These are phyloP conservation scores for Zygoascus meyerae DNA, from an alignment of 1,139 yeast species.

Conservation along the genomic window DNA sequence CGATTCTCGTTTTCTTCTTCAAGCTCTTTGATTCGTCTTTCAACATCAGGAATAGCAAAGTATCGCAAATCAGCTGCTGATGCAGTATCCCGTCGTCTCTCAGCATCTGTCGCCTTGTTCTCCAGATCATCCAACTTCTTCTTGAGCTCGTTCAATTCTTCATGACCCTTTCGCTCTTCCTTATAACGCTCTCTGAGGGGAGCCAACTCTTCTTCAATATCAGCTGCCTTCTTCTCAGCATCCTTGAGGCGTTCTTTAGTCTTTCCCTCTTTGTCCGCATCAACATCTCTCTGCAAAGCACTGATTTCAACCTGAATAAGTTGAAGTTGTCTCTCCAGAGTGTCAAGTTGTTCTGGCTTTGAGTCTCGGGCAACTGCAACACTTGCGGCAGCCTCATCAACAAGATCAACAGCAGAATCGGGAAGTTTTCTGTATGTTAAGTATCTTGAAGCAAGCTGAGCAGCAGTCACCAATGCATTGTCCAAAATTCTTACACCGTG, in stretches of 20 bases:
- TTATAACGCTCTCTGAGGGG: conserved; percentile 84
- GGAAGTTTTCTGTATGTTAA: conserved; percentile 94
- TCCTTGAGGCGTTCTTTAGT: conserved; percentile 79
- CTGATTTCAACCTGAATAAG: conserved; percentile 91
- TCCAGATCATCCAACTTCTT: conserved; percentile 88
- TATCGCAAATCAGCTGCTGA: conserved; percentile 92
- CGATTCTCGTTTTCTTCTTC: conserved; percentile 71
- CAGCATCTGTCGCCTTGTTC: conserved; percentile 91
- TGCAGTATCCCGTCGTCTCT: conserved; percentile 90
- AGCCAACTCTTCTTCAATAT: conserved; percentile 72
- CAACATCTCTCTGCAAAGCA: conserved; percentile 94
- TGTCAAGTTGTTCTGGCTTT: conserved; percentile 93
- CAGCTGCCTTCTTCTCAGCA: conserved; percentile 76
- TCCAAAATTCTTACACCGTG: conserved; percentile 97
- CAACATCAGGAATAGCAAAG: conserved; percentile 93
- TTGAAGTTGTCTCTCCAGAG: conserved; percentile 85
- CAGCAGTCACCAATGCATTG: conserved; percentile 90
- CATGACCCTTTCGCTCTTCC: conserved; percentile 88
- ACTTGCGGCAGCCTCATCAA: conserved; percentile 95
- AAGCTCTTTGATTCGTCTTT: conserved; percentile 65
- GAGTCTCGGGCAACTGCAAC: conserved; percentile 98
- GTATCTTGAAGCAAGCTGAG: conserved; percentile 90
- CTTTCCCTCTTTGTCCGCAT: conserved; percentile 58
- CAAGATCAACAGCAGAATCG: conserved; percentile 94
- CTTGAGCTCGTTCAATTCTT: conserved; percentile 81